Evolutionary conservation across 2,329 filamentous ascomycete species (phyloP), one percentile per base, ranked within the genome.

Genomic region (Ascochyta rabiei): DNA sequence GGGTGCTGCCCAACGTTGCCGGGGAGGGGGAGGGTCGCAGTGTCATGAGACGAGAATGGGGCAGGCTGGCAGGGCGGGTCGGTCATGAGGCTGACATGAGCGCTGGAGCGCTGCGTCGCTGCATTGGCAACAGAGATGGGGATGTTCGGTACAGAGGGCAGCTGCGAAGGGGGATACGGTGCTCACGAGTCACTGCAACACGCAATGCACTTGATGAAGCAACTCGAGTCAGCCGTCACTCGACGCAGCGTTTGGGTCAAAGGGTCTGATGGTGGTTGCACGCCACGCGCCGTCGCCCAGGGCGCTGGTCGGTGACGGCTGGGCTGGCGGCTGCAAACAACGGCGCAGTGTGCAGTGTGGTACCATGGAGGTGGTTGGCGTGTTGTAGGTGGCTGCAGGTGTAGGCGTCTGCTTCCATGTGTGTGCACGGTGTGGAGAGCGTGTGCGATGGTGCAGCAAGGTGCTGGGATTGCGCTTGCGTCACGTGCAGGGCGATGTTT

Each of bases 401-500:
- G 28, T 31, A 13, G 5, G 28, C 28, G 13, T 3, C 7, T 35
- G 6, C 8, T 4, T 21, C 13, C 24, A 21, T 30, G 24, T 5
- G 37, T 21, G 26, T 18, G 40, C 13, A n/a, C 6, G 2, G 7
- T 9, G 24, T 9, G 8, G 24, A 10, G 7, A 28, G 24, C 8
- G 9, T 10, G 8, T 28, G 24, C 24, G 8, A 5, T 12, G 28
- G 28, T 30, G 28, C 12, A 15, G 28, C 16, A 34, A 1, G 28
- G 33, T 16, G 41, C 28, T 24, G 28, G 23, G 55, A 34, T 38
- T 28, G 28, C 47, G 42, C 37, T 46, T 28, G 33, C 15, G 43
- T 62, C 60, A 62, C 60, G 60, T 62, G 60, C 38, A 43, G 44
- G 44, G 38, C 39, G 21, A 33, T 50, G 49, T 52, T 49, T 52